A percentile compares a stretch with the other conserved stretches of the same genome.
Evolutionary conservation across 1,139 yeast species (phyloP).

Genomic region (Yamadazyma spencermartinsiae): DNA sequence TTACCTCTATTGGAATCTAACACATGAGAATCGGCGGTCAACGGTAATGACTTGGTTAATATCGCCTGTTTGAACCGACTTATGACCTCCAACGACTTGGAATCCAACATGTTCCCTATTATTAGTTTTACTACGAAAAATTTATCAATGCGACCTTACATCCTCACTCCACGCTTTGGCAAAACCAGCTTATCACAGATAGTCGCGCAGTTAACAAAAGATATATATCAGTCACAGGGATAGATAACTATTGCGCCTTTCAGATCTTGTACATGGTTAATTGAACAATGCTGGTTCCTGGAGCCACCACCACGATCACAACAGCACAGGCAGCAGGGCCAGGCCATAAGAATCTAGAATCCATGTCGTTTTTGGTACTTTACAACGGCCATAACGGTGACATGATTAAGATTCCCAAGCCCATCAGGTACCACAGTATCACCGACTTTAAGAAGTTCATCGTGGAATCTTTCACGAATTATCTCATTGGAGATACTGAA

Average conservation of each 20-base stretch:
- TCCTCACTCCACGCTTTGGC: no score
- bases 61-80: conserved; percentile 42
- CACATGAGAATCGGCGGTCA: conserved; percentile 13
- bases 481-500: conserved; percentile 38
- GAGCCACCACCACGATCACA: not conserved
- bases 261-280: not conserved
- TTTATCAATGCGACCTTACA: no score
- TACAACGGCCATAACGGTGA: conserved; percentile 45
- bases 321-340: not conserved
- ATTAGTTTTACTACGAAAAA: no score
- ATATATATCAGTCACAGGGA: no score
- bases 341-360: conserved; percentile 5
- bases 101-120: conserved; percentile 39
- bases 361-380: conserved; percentile 29
- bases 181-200: no score
- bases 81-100: conserved; percentile 40
- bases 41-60: conserved; percentile 15
- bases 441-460: conserved; percentile 45
- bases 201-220: no score
- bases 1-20: conserved; percentile 37
- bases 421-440: conserved; percentile 42
- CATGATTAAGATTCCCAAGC: conserved; percentile 38
- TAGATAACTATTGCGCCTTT: no score
- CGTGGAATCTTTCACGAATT: conserved; percentile 30
- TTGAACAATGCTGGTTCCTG: conserved; percentile 2